Base-by-base conservation (phyloP, 2,329 filamentous ascomycete genomes). In the Cadophora luteo-olivacea region DNA sequence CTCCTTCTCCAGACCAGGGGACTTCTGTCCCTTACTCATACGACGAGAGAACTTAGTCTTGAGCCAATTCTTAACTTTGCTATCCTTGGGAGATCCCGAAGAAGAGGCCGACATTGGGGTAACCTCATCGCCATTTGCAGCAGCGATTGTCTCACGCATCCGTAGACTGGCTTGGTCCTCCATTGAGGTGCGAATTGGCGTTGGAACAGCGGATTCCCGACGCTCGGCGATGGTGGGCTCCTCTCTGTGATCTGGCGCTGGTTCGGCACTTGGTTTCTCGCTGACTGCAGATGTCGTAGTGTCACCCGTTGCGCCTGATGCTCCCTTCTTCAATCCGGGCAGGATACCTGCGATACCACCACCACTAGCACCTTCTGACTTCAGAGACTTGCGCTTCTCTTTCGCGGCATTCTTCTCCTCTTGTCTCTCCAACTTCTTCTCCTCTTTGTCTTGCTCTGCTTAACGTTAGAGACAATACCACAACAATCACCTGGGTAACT, bases 361-460 rank as follows among this genome's bases (percentile, higher is more conserved):
- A 14, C 9, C 64, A 71, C 77, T 33, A 32, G 7, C 64, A 70
- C 77, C 55, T 25, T 60, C 75, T 36, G 75, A 73, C 54, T 82
- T 79, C 64, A 78, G 80, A 1, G 82, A 82, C 66, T 82, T 87
- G 29, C 83, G 84, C 76, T 86, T 88, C 65, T 88, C 83, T 69
- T 85, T 84, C 24, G 78, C 75, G 4, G 80, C 73, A 11, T 81
- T 82, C 77, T 86, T 89, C 70, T 88, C 85, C 65, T 86, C 84
- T 22, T 83, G 83, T 69, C 76, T 81, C 14, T 73, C 77, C 51
- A 81, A 79, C 64, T 81, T 82, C 16, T 81, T 80, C 67, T 77
- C 79, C 16, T 77, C 76, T 65, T 79, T 80, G 60, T 80, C 78
- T 73, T 85, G 83, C 65, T 73, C 75, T 70, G 24, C 24, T 16